These are phyloP conservation scores for Clohesyomyces aquaticus DNA, from an alignment of 495 filamentous ascomycete species.

Conservation along the genomic window DNA sequence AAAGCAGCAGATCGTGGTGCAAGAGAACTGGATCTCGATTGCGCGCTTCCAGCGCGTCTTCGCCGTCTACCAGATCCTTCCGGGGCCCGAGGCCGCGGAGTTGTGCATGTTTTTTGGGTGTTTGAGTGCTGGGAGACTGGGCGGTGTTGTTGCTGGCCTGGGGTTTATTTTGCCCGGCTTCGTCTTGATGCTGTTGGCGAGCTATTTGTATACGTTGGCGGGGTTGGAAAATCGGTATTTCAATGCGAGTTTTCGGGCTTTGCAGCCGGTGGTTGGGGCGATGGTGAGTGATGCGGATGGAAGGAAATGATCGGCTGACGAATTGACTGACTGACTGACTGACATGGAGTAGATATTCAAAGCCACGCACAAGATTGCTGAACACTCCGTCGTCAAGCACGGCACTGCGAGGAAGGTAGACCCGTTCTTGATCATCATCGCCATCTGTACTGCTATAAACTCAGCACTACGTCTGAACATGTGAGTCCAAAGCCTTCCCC, in stretches of 20 bases:
- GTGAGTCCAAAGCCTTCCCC: constrained; percentile 27
- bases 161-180: constrained; percentile 48
- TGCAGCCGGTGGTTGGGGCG: constrained; percentile 48
- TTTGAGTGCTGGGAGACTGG: constrained; percentile 45
- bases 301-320: too few species aligned
- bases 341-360: constrained; percentile 40
- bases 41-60: constrained; percentile 49
- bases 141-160: constrained; percentile 47
- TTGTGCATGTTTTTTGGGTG: constrained; percentile 51
- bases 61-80: constrained; percentile 48
- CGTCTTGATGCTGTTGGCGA: constrained; percentile 46
- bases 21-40: constrained; percentile 49
- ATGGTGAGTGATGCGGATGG: constrained; percentile 43
- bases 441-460: constrained; percentile 47
- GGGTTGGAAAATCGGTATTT: constrained; percentile 47
- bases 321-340: too few species aligned
- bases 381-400: constrained; percentile 43
- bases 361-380: constrained; percentile 47
- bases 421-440: constrained; percentile 44
- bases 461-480: constrained; percentile 48
- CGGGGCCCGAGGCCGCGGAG: constrained; percentile 48
- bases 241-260: constrained; percentile 46
- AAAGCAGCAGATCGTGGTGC: constrained; percentile 46
- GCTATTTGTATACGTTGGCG: constrained; percentile 45
- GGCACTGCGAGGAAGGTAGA: constrained; percentile 44